Evolutionary conservation across 31 red algal species (phyloP).

Genomic region (Bonnemaisonia californica): DNA sequence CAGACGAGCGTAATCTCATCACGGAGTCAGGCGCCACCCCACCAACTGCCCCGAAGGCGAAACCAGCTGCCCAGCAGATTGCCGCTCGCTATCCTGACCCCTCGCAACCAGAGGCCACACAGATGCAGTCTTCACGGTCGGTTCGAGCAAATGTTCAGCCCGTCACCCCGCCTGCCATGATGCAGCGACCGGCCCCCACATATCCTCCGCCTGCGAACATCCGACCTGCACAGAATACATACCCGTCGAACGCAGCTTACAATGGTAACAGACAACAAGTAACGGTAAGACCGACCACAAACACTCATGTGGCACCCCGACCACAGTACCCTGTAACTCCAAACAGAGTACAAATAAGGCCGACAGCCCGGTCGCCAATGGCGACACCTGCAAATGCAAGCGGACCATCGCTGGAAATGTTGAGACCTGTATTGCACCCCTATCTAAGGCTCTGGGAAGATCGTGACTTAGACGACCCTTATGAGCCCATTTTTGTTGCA

Average conservation of each 20-base stretch:
- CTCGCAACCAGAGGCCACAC: not conserved
- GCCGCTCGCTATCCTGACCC: not conserved
- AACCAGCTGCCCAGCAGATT: slow-evolving; percentile 1
- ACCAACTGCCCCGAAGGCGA: not conserved
- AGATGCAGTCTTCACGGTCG: not conserved
- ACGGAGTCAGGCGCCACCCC: not conserved
- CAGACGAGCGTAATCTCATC: slow-evolving; percentile 54
- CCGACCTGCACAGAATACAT: not conserved
- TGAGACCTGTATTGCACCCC: slow-evolving; percentile 38
- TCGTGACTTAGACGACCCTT: slow-evolving; percentile 63
- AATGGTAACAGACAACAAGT: not conserved
- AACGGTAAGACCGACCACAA: not conserved
- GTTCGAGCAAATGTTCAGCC: not conserved
- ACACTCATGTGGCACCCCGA: slow-evolving; percentile 14
- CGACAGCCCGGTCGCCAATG: not conserved
- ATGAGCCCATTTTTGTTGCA: slow-evolving; percentile 61
- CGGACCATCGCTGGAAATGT: not conserved
- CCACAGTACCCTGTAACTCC: not conserved
- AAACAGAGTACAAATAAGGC: not conserved
- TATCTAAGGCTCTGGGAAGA: slow-evolving; percentile 68
- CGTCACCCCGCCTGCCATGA: not conserved
- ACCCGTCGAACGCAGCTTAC: not conserved
- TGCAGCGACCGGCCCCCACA: not conserved
- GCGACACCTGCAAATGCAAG: not conserved
- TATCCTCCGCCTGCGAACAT: not conserved